phyloP scores from a whole-genome alignment of 2,329 filamentous ascomycete genomes.

The Colletotrichum spaethianum region DNA sequence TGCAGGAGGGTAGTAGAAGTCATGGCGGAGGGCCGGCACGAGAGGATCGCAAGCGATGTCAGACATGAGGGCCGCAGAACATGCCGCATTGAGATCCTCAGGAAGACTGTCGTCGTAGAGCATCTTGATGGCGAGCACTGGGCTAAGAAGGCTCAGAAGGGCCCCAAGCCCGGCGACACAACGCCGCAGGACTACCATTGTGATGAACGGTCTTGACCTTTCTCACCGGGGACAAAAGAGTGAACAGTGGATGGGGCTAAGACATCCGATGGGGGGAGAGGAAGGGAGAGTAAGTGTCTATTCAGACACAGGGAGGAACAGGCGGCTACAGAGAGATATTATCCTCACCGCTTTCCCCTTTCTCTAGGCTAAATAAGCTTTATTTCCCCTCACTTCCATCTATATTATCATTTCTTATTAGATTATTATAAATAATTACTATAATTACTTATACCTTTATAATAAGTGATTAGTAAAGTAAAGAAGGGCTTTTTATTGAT shows the following conservation, averaged over 20 bases:
- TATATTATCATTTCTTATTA: too few relatives aligned
- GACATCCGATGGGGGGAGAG: slow-evolving; percentile 9
- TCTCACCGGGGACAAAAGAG: slow-evolving; percentile 9
- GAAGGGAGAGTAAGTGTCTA: slow-evolving; percentile 12
- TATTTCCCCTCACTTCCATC: too few relatives aligned
- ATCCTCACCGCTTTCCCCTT: too few relatives aligned
- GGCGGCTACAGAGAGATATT: not conserved
- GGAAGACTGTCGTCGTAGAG: slow-evolving; percentile 36
- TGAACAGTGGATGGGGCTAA: slow-evolving; percentile 9
- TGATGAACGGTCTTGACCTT: not conserved
- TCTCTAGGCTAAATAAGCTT: too few relatives aligned
- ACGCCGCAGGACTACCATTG: slow-evolving; percentile 18
- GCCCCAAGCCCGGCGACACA: slow-evolving; percentile 19
- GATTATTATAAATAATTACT: too few relatives aligned
- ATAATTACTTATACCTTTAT: too few relatives aligned
- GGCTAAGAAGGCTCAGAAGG: slow-evolving; percentile 28
- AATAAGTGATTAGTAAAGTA: too few relatives aligned
- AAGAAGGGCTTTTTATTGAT: too few relatives aligned
- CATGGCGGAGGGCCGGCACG: slow-evolving; percentile 36
- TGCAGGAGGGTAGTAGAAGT: slow-evolving; percentile 40
- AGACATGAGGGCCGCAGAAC: slow-evolving; percentile 33
- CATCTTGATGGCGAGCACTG: slow-evolving; percentile 36
- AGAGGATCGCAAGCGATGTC: slow-evolving; percentile 38
- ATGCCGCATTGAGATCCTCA: slow-evolving; percentile 14
- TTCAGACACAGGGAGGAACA: slow-evolving; percentile 4